Percentiles rank a stretch among this genome's conserved stretches.
Conservation (phyloP, 169 alveolate genomes). For the Sarcocystis neurona region DNA sequence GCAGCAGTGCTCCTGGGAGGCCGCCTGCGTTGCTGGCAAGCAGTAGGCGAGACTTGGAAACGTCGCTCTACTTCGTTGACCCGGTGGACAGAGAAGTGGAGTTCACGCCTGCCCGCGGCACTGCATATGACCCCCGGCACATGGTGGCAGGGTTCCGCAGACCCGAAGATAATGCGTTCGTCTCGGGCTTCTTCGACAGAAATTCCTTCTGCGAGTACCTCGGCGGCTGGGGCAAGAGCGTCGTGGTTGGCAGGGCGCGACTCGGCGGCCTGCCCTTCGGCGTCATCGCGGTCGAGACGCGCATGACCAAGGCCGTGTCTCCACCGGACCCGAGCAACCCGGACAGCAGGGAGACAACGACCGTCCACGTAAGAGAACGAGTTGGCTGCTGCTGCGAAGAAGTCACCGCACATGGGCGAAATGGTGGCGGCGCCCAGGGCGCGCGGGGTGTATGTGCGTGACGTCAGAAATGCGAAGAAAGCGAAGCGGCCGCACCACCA, state of each 20-base stretch:
- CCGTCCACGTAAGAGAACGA: background rate
- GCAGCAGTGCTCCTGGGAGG: no score
- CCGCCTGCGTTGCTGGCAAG: no score
- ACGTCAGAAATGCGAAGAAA: no score
- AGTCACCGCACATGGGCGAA: no score
- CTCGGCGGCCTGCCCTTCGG: conserved; percentile 84
- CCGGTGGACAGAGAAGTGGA: conserved; percentile 72
- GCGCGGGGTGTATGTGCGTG: no score
- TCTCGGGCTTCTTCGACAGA: conserved; percentile 75
- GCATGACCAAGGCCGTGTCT: conserved; percentile 67
- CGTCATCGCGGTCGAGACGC: conserved; percentile 74
- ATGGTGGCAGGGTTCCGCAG: conserved; percentile 71
- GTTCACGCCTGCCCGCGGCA: conserved; percentile 63
- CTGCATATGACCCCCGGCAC: conserved; percentile 76
- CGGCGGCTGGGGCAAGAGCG: conserved; percentile 81
- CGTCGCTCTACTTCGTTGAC: conserved; percentile 54
- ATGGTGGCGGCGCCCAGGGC: no score
- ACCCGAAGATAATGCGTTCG: conserved; percentile 65
- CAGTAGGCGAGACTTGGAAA: no score
- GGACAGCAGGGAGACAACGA: conserved; percentile 34
- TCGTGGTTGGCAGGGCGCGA: conserved; percentile 79
- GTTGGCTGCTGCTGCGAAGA: no score
- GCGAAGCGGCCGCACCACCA: no score
- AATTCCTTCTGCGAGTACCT: conserved; percentile 74
- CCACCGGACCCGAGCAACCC: conserved; percentile 82